These are phyloP conservation scores for Debaryomyces psychrophilus DNA, from an alignment of 1,139 yeast species.

Conservation along the genomic window DNA sequence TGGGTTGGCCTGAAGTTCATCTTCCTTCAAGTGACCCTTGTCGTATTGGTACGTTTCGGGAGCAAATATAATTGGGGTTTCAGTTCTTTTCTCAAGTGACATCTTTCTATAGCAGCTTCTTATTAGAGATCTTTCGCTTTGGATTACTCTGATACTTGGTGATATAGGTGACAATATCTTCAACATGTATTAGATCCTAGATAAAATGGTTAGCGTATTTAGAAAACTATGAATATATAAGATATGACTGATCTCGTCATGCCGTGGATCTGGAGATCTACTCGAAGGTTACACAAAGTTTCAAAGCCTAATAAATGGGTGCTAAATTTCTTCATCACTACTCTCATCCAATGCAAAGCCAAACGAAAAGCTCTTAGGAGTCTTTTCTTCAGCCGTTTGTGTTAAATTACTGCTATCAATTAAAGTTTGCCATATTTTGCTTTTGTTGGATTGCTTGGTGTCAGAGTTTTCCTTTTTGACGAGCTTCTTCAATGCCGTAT, in stretches of 20 bases:
- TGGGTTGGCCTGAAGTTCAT: conserved; percentile 62
- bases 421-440: conserved; percentile 11
- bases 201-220: neutral
- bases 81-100: conserved; percentile 11
- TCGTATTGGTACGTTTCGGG: conserved; percentile 90
- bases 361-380: conserved; percentile 32
- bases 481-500: conserved; percentile 36
- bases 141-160: neutral
- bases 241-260: neutral
- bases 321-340: conserved; percentile 22
- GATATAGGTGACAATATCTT: neutral
- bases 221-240: neutral
- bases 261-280: neutral
- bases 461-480: conserved; percentile 30
- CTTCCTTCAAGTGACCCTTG: conserved; percentile 60
- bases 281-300: conserved; percentile 11
- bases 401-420: conserved; percentile 23
- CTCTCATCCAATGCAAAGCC: conserved; percentile 33
- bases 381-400: conserved; percentile 28
- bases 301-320: conserved; percentile 3
- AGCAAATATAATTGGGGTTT: conserved; percentile 56
- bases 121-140: neutral
- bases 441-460: conserved; percentile 17
- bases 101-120: neutral
- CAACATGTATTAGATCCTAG: conserved; percentile 1